phyloP scores from a whole-genome alignment of 768 basidiomycete species.

The Phallus indusiatus region DNA sequence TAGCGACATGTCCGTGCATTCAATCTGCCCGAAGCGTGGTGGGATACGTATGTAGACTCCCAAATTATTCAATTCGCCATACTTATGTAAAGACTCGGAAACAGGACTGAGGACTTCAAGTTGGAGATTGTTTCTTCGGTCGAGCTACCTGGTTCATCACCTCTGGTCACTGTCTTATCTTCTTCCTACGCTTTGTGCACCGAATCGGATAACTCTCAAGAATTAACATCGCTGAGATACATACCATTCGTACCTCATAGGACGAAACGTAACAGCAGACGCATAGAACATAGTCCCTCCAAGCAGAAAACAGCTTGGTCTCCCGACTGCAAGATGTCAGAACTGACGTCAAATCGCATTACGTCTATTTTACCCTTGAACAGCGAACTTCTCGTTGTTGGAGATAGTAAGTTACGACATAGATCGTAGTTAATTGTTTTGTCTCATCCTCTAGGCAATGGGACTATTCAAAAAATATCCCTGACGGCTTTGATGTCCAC shows the following conservation, averaged over 20 bases:
- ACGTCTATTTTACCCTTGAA: constrained; percentile 47
- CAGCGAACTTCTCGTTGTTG: constrained; percentile 48
- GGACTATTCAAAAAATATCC: constrained; percentile 20
- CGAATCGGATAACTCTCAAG: neutral
- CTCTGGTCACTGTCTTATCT: neutral
- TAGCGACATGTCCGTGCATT: neutral
- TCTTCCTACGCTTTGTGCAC: neutral
- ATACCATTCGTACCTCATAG: neutral
- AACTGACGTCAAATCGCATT: constrained; percentile 13
- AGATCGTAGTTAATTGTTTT: neutral
- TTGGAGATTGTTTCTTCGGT: neutral
- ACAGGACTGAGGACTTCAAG: neutral
- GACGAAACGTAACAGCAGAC: neutral
- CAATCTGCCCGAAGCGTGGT: neutral
- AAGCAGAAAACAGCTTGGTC: neutral
- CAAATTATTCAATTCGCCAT: neutral
- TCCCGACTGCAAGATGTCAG: neutral
- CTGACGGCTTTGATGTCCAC: constrained; percentile 17
- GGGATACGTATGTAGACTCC: neutral
- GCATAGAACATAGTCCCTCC: neutral
- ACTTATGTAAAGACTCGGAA: neutral
- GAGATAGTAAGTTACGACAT: constrained; percentile 40
- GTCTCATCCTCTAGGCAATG: constrained; percentile 18
- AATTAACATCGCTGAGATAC: neutral
- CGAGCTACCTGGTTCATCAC: neutral